Evolutionary conservation across 2,329 filamentous ascomycete genomes (phyloP).

Genomic region (Penicillium verrucosum): DNA sequence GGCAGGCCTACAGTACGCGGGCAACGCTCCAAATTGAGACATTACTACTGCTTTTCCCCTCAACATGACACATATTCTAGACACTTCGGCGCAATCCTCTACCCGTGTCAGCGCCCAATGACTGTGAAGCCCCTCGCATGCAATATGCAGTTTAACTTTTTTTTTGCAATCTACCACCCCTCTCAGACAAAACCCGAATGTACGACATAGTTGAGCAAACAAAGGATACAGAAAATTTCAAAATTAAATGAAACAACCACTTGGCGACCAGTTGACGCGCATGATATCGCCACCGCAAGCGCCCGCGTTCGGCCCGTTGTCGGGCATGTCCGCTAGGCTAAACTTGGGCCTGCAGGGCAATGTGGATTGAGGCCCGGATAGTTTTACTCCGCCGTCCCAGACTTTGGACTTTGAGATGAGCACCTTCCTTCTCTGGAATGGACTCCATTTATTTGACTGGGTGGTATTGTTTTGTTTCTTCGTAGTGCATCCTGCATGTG

Average conservation of each 20-base stretch:
- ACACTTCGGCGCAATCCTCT: conserved; percentile 2
- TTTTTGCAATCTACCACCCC: neutral
- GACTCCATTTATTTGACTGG: conserved; percentile 10
- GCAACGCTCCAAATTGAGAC: neutral
- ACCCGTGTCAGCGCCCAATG: neutral
- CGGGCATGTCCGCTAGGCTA: conserved; percentile 27
- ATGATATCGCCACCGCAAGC: conserved; percentile 16
- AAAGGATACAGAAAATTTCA: neutral
- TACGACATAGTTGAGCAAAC: neutral
- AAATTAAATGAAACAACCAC: neutral
- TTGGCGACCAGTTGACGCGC: conserved; percentile 8
- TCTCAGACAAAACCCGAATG: neutral
- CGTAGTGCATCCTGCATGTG: neutral
- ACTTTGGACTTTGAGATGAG: conserved; percentile 2
- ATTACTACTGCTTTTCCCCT: conserved; percentile 1
- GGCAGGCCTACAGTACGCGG: neutral
- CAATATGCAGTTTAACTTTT: neutral
- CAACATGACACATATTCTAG: conserved; percentile 5
- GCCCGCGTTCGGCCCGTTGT: conserved; percentile 28
- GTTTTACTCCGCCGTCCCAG: conserved; percentile 15
- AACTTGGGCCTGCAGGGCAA: conserved; percentile 7
- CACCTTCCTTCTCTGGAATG: conserved; percentile 22
- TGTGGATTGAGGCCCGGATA: conserved; percentile 15
- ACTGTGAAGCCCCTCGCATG: neutral
- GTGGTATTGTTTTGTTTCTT: conserved; percentile 4